A percentile compares a stretch with the other conserved stretches of the same genome.
Conservation (phyloP, 805 yeast species). For the Candida corydali region DNA sequence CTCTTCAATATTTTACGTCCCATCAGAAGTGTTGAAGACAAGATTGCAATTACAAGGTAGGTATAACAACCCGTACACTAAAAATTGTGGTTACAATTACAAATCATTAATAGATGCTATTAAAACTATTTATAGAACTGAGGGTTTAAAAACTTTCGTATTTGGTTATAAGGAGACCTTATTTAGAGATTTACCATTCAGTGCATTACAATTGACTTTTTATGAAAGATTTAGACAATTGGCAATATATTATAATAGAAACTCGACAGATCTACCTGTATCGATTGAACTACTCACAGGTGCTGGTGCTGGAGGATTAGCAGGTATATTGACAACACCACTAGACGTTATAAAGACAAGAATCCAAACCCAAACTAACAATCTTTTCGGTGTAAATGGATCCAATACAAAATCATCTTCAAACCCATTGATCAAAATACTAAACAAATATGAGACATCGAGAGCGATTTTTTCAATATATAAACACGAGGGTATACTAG, state of each 20-base stretch:
- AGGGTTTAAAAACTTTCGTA: slow-evolving; percentile 74
- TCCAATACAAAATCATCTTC: slow-evolving; percentile 2
- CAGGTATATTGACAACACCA: slow-evolving; percentile 87
- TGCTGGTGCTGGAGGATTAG: slow-evolving; percentile 92
- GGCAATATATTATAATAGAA: slow-evolving; percentile 42
- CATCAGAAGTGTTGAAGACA: slow-evolving; percentile 91
- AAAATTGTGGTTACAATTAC: slow-evolving; percentile 80
- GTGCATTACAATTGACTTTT: slow-evolving; percentile 93
- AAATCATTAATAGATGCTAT: slow-evolving; percentile 70
- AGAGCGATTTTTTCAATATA: slow-evolving; percentile 44
- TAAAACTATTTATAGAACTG: slow-evolving; percentile 54
- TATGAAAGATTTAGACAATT: slow-evolving; percentile 75
- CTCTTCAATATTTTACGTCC: slow-evolving; percentile 85
- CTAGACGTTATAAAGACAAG: slow-evolving; percentile 89
- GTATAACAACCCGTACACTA: slow-evolving; percentile 70
- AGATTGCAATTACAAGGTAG: slow-evolving; percentile 90
- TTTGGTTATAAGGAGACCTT: slow-evolving; percentile 94
- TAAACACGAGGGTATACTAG: slow-evolving; percentile 68
- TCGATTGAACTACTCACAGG: slow-evolving; percentile 76
- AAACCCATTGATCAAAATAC: slow-evolving; percentile 9
- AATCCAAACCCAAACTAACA: slow-evolving; percentile 76
- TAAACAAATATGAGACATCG: slow-evolving; percentile 22
- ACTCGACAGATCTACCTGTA: slow-evolving; percentile 46
- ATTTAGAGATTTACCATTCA: slow-evolving; percentile 89
- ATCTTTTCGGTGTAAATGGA: slow-evolving; percentile 4